phyloP scores from a whole-genome alignment of 495 filamentous ascomycete species.

The Venustampulla echinocandica region DNA sequence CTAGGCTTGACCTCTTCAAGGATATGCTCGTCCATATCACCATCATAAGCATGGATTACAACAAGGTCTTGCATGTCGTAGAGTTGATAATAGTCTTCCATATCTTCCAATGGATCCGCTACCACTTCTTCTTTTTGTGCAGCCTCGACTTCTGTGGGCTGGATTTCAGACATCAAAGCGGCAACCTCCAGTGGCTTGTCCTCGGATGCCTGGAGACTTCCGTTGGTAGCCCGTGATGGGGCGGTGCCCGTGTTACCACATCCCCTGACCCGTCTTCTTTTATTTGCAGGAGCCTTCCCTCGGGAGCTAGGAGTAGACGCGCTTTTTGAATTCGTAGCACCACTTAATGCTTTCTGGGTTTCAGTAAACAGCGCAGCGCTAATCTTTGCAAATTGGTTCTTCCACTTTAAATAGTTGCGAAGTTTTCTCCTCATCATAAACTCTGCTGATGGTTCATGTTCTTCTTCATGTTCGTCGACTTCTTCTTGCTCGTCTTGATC shows the following conservation, averaged over 20 bases:
- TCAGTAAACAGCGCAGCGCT: conserved; percentile 63
- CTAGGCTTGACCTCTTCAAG: conserved; percentile 87
- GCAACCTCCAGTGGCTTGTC: conserved; percentile 72
- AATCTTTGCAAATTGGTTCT: conserved; percentile 77
- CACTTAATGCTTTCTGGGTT: conserved; percentile 70
- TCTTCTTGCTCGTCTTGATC: conserved; percentile 26
- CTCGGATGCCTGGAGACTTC: conserved; percentile 66
- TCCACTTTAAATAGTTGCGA: conserved; percentile 87
- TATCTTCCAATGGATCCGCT: conserved; percentile 73
- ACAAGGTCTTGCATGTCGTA: conserved; percentile 88
- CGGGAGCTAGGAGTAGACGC: conserved; percentile 31
- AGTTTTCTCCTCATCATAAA: conserved; percentile 86
- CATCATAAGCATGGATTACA: conserved; percentile 85
- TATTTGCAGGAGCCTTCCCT: conserved; percentile 69
- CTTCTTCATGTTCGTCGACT: conserved; percentile 33
- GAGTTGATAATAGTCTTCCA: conserved; percentile 86
- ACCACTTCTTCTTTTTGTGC: conserved; percentile 64
- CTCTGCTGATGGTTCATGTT: conserved; percentile 57
- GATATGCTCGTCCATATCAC: conserved; percentile 91
- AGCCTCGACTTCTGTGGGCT: conserved; percentile 55
- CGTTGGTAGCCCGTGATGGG: conserved; percentile 49
- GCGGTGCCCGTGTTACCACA: conserved; percentile 52
- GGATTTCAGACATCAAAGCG: conserved; percentile 55
- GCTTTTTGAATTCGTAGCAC: conserved; percentile 41
- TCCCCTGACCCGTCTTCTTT: conserved; percentile 81